Evolutionary conservation across 2,329 filamentous ascomycete genomes (phyloP).

Genomic region (Aaosphaeria arxii): DNA sequence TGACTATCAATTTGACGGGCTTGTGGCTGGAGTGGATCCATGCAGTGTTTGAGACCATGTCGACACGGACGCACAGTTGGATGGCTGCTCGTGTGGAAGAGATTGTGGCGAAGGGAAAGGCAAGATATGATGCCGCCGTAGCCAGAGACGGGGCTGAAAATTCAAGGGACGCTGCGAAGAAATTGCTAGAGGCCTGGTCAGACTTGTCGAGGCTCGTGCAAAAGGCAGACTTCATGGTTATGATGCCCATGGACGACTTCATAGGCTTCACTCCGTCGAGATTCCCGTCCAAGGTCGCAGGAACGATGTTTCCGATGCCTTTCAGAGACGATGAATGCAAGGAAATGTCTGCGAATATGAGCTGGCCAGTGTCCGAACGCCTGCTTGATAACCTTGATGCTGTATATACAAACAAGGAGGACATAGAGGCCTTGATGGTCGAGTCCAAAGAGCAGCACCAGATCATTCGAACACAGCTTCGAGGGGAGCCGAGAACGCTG

Average conservation of each 20-base stretch:
- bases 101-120: conserved; percentile 5
- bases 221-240: conserved; percentile 7
- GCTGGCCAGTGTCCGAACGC: neutral
- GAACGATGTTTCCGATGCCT: conserved; percentile 1
- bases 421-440: conserved; percentile 9
- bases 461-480: conserved; percentile 7
- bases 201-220: conserved; percentile 10
- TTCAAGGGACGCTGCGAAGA: conserved; percentile 10
- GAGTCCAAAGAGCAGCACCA: conserved; percentile 11
- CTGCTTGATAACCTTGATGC: neutral
- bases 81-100: conserved; percentile 15
- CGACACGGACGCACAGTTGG: conserved; percentile 13
- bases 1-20: conserved; percentile 12
- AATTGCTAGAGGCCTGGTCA: conserved; percentile 15
- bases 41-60: conserved; percentile 6
- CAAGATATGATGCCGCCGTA: conserved; percentile 3
- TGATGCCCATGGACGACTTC: conserved; percentile 16
- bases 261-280: conserved; percentile 6
- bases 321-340: conserved; percentile 1
- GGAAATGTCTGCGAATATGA: neutral
- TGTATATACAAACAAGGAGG: conserved; percentile 5
- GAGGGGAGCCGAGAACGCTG: conserved; percentile 4
- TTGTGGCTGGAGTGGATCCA: conserved; percentile 18
- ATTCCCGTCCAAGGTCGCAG: conserved; percentile 2
- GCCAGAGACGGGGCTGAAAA: conserved; percentile 6